Conservation (phyloP, 2,329 filamentous ascomycete species). For the Neopestalotiopsis rosae region DNA sequence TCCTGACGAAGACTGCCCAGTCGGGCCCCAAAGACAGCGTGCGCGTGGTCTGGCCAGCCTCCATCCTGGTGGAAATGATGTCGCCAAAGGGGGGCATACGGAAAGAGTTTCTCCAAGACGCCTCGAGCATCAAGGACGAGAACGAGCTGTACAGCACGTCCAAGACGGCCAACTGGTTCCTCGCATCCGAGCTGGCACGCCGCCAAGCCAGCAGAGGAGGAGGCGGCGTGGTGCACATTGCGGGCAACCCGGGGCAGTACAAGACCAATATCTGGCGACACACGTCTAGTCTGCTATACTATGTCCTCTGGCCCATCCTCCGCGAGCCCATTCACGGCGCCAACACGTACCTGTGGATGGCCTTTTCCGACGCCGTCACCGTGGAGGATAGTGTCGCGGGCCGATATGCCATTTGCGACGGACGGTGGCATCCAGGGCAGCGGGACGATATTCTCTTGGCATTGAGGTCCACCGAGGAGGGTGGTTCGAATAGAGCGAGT, state of each 20-base stretch:
- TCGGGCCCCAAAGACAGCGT: constrained; percentile 21
- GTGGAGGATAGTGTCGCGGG: constrained; percentile 25
- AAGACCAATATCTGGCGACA: constrained; percentile 25
- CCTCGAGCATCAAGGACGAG: constrained; percentile 17
- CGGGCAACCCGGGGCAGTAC: constrained; percentile 27
- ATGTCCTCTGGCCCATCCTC: constrained; percentile 9
- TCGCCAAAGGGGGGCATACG: constrained; percentile 25
- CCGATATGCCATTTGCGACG: constrained; percentile 28
- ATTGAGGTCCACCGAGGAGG: constrained; percentile 22
- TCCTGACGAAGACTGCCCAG: constrained; percentile 25
- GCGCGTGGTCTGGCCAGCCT: constrained; percentile 28
- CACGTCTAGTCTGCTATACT: not conserved
- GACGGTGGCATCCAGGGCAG: constrained; percentile 31
- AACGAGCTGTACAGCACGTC: constrained; percentile 26
- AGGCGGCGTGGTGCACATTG: constrained; percentile 21
- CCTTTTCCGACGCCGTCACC: constrained; percentile 26
- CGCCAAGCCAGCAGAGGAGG: constrained; percentile 20
- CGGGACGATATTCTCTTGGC: constrained; percentile 26
- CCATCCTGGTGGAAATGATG: constrained; percentile 27
- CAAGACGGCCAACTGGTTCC: constrained; percentile 29
- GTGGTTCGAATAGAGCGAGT: constrained; percentile 25
- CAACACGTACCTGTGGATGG: constrained; percentile 32
- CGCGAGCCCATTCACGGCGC: constrained; percentile 23
- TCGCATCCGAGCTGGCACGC: constrained; percentile 29
- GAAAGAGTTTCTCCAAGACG: constrained; percentile 22